phyloP scores from a whole-genome alignment of 2,329 filamentous ascomycete genomes.

The Scytalidium sp. region DNA sequence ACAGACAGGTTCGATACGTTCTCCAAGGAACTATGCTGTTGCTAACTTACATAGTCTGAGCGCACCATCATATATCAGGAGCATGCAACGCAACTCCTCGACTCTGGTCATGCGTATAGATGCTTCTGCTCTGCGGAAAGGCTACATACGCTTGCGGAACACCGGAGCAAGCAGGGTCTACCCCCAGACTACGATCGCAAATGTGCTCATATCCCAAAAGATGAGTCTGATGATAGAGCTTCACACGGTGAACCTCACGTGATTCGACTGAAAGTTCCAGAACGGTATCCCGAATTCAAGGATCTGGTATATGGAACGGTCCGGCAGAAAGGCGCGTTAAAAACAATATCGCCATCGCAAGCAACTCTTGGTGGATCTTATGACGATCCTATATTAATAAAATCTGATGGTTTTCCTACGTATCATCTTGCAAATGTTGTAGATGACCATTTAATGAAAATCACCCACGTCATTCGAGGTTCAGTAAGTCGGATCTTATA shows the following conservation, averaged over 20 bases:
- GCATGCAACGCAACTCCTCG: constrained; percentile 67
- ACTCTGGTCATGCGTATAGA: constrained; percentile 75
- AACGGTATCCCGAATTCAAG: constrained; percentile 59
- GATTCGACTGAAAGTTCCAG: constrained; percentile 69
- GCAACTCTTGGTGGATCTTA: constrained; percentile 31
- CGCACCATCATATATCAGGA: constrained; percentile 69
- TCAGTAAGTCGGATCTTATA: constrained; percentile 50
- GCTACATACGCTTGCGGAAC: constrained; percentile 63
- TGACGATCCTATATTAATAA: constrained; percentile 87
- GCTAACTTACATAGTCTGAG: constrained; percentile 60
- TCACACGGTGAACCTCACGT: constrained; percentile 68
- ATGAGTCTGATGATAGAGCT: constrained; percentile 70
- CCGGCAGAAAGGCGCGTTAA: constrained; percentile 47
- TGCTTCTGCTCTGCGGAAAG: constrained; percentile 84
- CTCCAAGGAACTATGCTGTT: background rate
- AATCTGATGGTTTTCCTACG: constrained; percentile 88
- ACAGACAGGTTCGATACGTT: constrained; percentile 63
- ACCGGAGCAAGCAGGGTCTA: constrained; percentile 56
- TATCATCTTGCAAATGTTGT: constrained; percentile 98
- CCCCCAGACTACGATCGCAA: constrained; percentile 66
- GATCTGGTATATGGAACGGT: constrained; percentile 79
- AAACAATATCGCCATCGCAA: constrained; percentile 32
- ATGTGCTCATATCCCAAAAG: constrained; percentile 64
- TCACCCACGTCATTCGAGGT: constrained; percentile 92
- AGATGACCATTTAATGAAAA: constrained; percentile 92